phyloP scores from a whole-genome alignment of 306 rosid species.

The Cicer bijugum region DNA sequence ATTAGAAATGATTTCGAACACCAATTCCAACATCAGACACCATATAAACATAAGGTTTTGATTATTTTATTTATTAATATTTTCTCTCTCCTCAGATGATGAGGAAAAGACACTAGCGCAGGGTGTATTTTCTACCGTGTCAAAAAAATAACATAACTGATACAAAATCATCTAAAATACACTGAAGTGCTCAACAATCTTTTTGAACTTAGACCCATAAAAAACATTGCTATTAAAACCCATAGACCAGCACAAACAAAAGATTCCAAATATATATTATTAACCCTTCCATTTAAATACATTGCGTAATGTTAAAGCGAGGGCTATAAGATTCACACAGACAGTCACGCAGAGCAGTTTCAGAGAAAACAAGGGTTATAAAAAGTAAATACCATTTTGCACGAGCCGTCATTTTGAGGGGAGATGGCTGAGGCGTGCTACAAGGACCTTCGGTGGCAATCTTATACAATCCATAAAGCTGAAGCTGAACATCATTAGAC shows the following conservation, averaged over 20 bases:
- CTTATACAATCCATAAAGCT: slow-evolving; percentile 89
- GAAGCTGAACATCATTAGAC: slow-evolving; percentile 71
- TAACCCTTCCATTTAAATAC: neutral
- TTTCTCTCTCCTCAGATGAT: too few species aligned
- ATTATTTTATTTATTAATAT: too few species aligned
- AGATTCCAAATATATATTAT: slow-evolving; percentile 30
- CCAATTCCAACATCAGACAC: too few species aligned
- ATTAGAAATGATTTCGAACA: too few species aligned
- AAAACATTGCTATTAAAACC: neutral
- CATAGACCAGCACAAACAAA: slow-evolving; percentile 21
- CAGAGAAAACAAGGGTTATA: slow-evolving; percentile 5
- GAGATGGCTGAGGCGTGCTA: slow-evolving; percentile 81
- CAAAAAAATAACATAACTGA: neutral
- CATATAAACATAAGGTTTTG: too few species aligned
- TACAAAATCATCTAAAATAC: slow-evolving; percentile 33
- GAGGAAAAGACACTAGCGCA: too few species aligned
- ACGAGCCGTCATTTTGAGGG: slow-evolving; percentile 92
- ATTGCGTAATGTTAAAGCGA: neutral
- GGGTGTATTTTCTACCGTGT: neutral
- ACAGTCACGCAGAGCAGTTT: neutral
- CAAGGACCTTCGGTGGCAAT: slow-evolving; percentile 99
- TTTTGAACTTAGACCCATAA: neutral
- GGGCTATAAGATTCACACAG: neutral
- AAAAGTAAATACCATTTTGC: slow-evolving; percentile 77
- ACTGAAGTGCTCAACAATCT: neutral